Evolutionary conservation across 1,284 basidiomycete genomes (phyloP), one percentile per base, ranked within the genome.

Genomic region (Moesziomyces parantarcticus): DNA sequence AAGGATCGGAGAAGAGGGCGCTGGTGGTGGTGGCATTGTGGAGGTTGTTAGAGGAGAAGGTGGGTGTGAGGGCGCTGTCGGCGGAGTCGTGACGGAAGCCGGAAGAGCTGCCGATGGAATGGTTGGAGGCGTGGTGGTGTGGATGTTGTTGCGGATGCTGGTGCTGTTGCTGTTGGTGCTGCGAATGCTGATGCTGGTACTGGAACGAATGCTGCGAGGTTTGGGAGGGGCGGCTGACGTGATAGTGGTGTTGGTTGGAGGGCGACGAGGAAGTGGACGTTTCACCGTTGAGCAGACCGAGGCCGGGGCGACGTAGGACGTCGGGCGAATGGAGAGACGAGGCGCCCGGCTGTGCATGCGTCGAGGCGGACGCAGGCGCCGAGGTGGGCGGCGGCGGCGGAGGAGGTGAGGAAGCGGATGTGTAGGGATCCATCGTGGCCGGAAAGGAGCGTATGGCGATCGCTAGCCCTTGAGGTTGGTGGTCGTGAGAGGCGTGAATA

Each of bases 291-390:
- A 51, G 23, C n/a, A 62, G 22, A 21, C 59, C 65, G 8, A 68
- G 43, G 6, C 55, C 65, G 9, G 58, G 51, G 34, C 59, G 65
- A 42, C 59, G 58, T 41, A 48, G 18, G n/a, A n/a, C n/a, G 16
- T 68, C 65, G 6, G 55, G 48, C 9, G 54, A 54, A 9, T 59
- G 63, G 16, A 45, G 36, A 5, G 56, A 32, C 7, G 55, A 41
- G 10, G 51, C 21, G 14, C 39, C 34, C 20, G 32, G 25, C 13
- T 36, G 34, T 5, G 34, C 13, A 6, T 36, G 34, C 69, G 48
- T 99, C 97, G 40, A 99, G 94, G 45, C 97, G 89, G 83, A 99
- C 96, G 85, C 99, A 97, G 8, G 99, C 91, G 69, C 97, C 97
- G 42, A 99, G 88, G 81, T 98, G 95, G 96, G 99, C 98, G 50